These are phyloP conservation scores for Coprinopsis strossmayeri DNA, from an alignment of 768 basidiomycete genomes.

Conservation along the genomic window DNA sequence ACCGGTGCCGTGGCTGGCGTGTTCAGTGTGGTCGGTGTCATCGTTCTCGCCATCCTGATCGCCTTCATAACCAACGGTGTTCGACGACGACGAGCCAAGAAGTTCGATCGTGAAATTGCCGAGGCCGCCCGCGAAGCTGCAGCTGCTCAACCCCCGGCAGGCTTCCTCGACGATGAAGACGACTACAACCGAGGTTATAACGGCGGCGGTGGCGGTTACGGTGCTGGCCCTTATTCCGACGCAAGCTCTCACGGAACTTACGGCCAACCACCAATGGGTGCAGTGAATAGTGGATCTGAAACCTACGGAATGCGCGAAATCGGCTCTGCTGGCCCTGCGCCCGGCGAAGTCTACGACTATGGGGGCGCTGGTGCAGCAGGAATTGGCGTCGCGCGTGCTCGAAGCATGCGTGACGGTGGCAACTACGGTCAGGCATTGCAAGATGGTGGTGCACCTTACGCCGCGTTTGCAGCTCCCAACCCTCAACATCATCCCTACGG, in stretches of 20 bases:
- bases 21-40: constrained; percentile 64
- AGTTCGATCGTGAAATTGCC: constrained; percentile 69
- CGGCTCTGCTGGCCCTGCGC: constrained; percentile 13
- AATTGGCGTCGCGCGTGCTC: constrained; percentile 34
- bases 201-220: constrained; percentile 18
- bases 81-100: constrained; percentile 56
- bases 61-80: constrained; percentile 42
- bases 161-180: constrained; percentile 51
- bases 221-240: constrained; percentile 31
- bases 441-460: constrained; percentile 32
- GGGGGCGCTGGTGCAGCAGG: constrained; percentile 25
- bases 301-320: constrained; percentile 48
- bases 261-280: constrained; percentile 37
- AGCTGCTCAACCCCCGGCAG: constrained; percentile 38
- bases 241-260: constrained; percentile 54
- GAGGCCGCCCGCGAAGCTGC: constrained; percentile 65
- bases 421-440: constrained; percentile 26
- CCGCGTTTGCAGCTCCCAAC: constrained; percentile 28
- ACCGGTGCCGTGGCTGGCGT: constrained; percentile 67
- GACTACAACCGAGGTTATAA: constrained; percentile 23
- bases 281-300: constrained; percentile 22
- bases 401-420: constrained; percentile 25
- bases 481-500: background rate
- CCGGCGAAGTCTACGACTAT: constrained; percentile 28
- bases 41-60: constrained; percentile 45